A percentile compares a stretch with the other conserved stretches of the same genome.
Evolutionary conservation across 169 alveolate genomes (phyloP).

Genomic region (Amoebophrya sp.): DNA sequence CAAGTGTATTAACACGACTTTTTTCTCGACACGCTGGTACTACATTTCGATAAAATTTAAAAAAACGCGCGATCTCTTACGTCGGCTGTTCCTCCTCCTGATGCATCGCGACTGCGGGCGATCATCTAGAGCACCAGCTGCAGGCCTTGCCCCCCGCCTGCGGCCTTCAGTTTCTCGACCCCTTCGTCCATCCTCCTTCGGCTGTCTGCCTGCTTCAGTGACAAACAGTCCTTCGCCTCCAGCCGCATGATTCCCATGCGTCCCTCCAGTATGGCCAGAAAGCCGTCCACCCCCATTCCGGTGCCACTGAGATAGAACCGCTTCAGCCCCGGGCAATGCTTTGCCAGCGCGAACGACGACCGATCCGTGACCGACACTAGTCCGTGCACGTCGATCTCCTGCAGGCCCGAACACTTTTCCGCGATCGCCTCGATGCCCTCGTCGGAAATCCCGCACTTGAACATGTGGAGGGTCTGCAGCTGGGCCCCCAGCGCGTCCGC

Average conservation of each 20-base stretch:
- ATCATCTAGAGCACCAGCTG: too few species aligned
- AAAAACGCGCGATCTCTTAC: too few species aligned
- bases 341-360: not conserved
- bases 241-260: not conserved
- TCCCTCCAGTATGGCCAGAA: not conserved
- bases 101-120: too few species aligned
- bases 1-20: too few species aligned
- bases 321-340: not conserved
- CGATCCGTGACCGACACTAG: not conserved
- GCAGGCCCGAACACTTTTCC: not conserved
- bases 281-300: not conserved
- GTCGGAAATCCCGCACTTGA: not conserved
- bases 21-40: too few species aligned
- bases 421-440: not conserved
- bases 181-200: too few species aligned
- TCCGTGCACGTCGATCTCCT: not conserved
- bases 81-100: too few species aligned
- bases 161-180: too few species aligned
- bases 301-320: not conserved
- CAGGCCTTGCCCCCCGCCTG: too few species aligned
- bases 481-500: not conserved
- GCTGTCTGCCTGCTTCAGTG: too few species aligned
- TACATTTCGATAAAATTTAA: too few species aligned
- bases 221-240: not conserved
- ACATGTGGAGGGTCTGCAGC: not conserved